Evolutionary conservation across 352 stramenopile species (phyloP).

Genomic region (Pythium biforme): DNA sequence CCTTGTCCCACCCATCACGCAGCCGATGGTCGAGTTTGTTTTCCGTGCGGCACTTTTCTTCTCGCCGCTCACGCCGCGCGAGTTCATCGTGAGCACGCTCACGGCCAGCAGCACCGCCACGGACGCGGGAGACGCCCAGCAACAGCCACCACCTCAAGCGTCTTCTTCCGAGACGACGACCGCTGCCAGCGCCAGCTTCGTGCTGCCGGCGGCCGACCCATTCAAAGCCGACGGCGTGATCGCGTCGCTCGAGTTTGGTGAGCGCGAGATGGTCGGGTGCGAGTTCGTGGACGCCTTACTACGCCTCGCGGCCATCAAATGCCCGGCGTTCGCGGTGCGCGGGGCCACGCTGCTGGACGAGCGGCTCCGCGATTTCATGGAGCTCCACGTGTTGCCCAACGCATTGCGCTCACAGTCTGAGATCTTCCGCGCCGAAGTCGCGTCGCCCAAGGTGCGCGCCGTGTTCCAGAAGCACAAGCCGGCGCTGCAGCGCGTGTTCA

Average conservation of each 20-base stretch:
- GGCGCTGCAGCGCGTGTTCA: constrained; percentile 68
- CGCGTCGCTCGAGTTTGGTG: constrained; percentile 14
- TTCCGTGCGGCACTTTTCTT: constrained; percentile 41
- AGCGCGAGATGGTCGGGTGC: constrained; percentile 51
- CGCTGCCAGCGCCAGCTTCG: background rate
- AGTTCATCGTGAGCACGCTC: constrained; percentile 10
- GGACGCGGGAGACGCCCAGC: background rate
- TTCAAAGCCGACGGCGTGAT: constrained; percentile 7
- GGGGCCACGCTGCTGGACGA: constrained; percentile 38
- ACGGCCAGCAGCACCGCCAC: too few relatives aligned
- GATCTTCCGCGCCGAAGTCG: constrained; percentile 73
- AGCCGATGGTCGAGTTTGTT: constrained; percentile 40
- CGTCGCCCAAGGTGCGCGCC: constrained; percentile 59
- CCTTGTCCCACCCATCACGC: constrained; percentile 25
- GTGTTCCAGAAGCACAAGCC: constrained; percentile 77
- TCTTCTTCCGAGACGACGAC: too few relatives aligned
- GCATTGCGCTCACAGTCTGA: constrained; percentile 69
- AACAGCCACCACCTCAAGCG: too few relatives aligned
- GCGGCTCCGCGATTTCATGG: constrained; percentile 68
- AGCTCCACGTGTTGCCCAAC: constrained; percentile 62
- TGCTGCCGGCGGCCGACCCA: constrained; percentile 17
- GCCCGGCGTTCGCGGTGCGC: constrained; percentile 18
- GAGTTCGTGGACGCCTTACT: constrained; percentile 72
- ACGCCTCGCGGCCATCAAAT: constrained; percentile 54
- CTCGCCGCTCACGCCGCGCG: constrained; percentile 21